Evolutionary conservation across 2,329 filamentous ascomycete genomes (phyloP).

Genomic region (Alternaria angustiovoidea): DNA sequence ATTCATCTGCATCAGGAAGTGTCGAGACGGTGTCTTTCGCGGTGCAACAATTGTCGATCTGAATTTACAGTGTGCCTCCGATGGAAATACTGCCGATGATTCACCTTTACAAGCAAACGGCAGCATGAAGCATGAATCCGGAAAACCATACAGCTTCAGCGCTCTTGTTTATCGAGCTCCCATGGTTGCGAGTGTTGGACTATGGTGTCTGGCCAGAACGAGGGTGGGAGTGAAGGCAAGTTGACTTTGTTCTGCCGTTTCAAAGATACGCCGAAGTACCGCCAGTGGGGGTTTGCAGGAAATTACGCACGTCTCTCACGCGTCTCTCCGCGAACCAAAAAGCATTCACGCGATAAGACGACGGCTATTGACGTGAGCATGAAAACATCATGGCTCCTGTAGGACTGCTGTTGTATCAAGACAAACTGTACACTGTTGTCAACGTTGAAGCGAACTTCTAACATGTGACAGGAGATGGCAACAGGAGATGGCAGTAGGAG

Average conservation of each 20-base stretch:
- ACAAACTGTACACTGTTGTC: background rate
- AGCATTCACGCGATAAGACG: constrained; percentile 1
- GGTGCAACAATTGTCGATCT: constrained; percentile 2
- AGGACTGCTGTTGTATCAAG: background rate
- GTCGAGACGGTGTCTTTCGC: constrained; percentile 2
- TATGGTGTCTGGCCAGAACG: background rate
- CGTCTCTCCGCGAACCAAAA: constrained; percentile 1
- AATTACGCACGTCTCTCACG: constrained; percentile 5
- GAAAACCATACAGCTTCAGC: background rate
- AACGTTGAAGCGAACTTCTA: background rate
- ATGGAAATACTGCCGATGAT: background rate
- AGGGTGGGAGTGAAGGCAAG: background rate
- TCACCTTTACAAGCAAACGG: background rate
- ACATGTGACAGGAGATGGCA: background rate
- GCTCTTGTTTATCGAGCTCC: background rate
- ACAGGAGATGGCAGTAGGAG: background rate
- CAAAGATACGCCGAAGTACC: background rate
- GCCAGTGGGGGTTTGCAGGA: constrained; percentile 8
- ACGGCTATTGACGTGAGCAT: background rate
- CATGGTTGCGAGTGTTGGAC: background rate
- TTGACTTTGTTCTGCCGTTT: constrained; percentile 2
- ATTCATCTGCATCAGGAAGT: background rate
- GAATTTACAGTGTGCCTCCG: background rate
- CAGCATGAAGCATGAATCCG: background rate
- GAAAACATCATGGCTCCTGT: background rate